phyloP scores from a whole-genome alignment of 768 basidiomycete species.

The Trametopsis cervina region DNA sequence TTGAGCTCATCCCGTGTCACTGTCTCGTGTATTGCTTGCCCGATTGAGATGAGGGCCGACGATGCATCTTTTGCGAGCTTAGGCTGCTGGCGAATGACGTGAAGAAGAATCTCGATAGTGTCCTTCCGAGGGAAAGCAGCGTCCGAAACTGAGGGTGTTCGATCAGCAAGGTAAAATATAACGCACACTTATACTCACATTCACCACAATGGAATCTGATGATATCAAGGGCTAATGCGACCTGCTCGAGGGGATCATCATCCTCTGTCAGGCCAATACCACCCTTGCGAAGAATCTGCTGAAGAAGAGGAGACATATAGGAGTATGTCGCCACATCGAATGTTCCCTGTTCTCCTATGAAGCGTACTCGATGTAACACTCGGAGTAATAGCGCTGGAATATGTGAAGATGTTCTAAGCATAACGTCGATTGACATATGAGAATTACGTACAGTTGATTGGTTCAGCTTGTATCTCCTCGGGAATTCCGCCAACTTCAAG shows the following conservation, averaged over 20 bases:
- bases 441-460: slow-evolving; percentile 45
- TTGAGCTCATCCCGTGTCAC: slow-evolving; percentile 57
- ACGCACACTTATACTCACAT: slow-evolving; percentile 44
- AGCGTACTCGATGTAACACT: slow-evolving; percentile 78
- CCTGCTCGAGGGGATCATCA: slow-evolving; percentile 76
- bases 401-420: not conserved
- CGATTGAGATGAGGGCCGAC: slow-evolving; percentile 72
- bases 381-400: slow-evolving; percentile 67
- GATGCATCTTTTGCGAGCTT: slow-evolving; percentile 80
- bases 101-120: slow-evolving; percentile 62
- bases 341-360: slow-evolving; percentile 71
- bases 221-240: slow-evolving; percentile 64
- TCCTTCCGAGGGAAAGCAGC: slow-evolving; percentile 65
- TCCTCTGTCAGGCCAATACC: slow-evolving; percentile 60
- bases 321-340: slow-evolving; percentile 86
- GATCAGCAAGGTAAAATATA: not conserved
- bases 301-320: slow-evolving; percentile 71
- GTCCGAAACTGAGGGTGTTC: slow-evolving; percentile 48
- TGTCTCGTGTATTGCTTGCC: slow-evolving; percentile 65
- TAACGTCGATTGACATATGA: not conserved
- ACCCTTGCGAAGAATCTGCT: slow-evolving; percentile 58
- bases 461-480: slow-evolving; percentile 66
- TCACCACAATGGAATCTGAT: slow-evolving; percentile 66
- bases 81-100: slow-evolving; percentile 70
- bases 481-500: slow-evolving; percentile 62